Evolutionary conservation across 495 filamentous ascomycete genomes (phyloP).

Genomic region (Aspergillus hancockii): DNA sequence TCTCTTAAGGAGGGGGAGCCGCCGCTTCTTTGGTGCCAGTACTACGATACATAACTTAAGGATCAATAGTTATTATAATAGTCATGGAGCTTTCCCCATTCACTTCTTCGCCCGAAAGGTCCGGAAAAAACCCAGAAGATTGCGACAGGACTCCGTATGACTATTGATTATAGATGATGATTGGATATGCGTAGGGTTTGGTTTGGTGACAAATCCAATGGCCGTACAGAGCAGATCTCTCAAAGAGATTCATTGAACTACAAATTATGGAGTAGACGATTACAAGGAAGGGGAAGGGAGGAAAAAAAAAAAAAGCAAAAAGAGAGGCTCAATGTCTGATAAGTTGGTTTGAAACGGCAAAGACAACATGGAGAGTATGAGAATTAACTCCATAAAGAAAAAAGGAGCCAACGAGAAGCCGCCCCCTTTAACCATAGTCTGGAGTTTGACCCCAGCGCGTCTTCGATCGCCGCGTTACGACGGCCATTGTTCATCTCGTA

Average conservation of each 20-base stretch:
- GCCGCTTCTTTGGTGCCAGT: background rate
- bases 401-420: background rate
- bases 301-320: background rate
- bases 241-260: background rate
- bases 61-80: background rate
- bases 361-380: background rate
- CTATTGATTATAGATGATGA: background rate
- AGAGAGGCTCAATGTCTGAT: background rate
- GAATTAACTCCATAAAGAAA: constrained; percentile 2
- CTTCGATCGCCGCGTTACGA: constrained; percentile 13
- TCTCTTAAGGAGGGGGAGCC: background rate
- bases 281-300: background rate
- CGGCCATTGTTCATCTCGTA: constrained; percentile 10
- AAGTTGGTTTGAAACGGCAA: constrained; percentile 2
- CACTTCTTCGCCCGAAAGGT: background rate
- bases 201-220: background rate
- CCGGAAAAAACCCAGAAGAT: background rate
- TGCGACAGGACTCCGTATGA: background rate
- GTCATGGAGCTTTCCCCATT: background rate
- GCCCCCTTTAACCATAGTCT: constrained; percentile 1
- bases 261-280: background rate
- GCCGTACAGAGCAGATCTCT: constrained; percentile 3
- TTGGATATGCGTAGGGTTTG: constrained; percentile 1
- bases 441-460: background rate
- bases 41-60: no score